Conservation (phyloP, 2,329 filamentous ascomycete genomes). For the Fusarium sp. region DNA sequence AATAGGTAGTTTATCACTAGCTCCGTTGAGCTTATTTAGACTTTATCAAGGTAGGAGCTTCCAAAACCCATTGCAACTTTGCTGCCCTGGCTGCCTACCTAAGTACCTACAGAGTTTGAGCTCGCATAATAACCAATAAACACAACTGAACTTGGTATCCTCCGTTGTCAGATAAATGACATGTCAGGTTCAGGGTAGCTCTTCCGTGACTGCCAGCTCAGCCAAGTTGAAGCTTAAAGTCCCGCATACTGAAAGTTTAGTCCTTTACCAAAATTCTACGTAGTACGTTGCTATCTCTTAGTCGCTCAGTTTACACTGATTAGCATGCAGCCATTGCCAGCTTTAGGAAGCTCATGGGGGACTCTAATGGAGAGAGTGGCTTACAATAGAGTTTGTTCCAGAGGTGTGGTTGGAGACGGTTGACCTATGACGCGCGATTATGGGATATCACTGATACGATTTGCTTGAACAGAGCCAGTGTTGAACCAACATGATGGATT, state of each 20-base stretch:
- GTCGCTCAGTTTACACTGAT: constrained; percentile 1
- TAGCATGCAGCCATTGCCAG: not conserved
- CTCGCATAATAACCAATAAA: not conserved
- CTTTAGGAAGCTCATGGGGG: not conserved
- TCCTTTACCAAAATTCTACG: constrained; percentile 5
- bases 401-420: constrained; percentile 4
- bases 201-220: not conserved
- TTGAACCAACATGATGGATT: not conserved
- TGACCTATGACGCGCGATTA: constrained; percentile 3
- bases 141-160: not conserved
- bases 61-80: not conserved
- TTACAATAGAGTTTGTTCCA: constrained; percentile 15
- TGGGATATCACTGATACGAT: not conserved
- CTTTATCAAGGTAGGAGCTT: not conserved
- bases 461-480: not conserved
- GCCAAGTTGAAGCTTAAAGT: constrained; percentile 9
- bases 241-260: constrained; percentile 14
- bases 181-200: not conserved
- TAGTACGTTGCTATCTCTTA: constrained; percentile 13
- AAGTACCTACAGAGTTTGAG: no score
- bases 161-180: not conserved
- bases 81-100: no score
- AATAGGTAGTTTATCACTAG: not conserved
- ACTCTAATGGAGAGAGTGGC: constrained; percentile 2
- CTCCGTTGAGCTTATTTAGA: constrained; percentile 13